Conservation (phyloP, 129 eudicot species). For the Dittrichia graveolens region DNA sequence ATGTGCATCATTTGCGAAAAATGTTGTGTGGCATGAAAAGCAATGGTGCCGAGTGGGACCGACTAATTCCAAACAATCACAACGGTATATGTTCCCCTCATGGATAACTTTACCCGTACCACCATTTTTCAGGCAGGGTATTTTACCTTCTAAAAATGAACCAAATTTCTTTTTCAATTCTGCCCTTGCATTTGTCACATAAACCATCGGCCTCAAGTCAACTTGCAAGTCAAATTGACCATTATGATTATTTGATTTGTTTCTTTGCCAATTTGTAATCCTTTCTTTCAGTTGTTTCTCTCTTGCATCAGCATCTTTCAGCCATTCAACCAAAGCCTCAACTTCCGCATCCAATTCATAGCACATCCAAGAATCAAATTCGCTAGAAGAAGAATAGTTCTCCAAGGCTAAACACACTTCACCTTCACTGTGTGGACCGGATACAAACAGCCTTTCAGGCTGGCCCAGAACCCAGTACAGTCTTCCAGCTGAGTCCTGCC, state of each 20-base stretch:
- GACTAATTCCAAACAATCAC: conserved; percentile 76
- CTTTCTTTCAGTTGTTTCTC: conserved; percentile 74
- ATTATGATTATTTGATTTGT: conserved; percentile 30
- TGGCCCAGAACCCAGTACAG: conserved; percentile 67
- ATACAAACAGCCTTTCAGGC: conserved; percentile 52
- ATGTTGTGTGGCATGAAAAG: conserved; percentile 64
- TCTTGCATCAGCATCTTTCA: conserved; percentile 53
- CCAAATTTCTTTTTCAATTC: conserved; percentile 58
- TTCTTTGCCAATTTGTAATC: conserved; percentile 54
- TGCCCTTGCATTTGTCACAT: conserved; percentile 53
- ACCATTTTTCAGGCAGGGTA: not conserved
- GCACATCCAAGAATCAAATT: conserved; percentile 58
- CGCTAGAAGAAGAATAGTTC: conserved; percentile 13
- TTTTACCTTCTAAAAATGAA: conserved; percentile 27
- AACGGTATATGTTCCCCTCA: conserved; percentile 48
- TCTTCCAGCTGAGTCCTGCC: conserved; percentile 75
- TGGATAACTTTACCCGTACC: conserved; percentile 17
- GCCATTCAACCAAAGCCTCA: conserved; percentile 60
- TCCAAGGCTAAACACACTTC: conserved; percentile 21
- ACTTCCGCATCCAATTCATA: conserved; percentile 71
- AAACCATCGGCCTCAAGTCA: conserved; percentile 33
- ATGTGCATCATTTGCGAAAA: conserved; percentile 45
- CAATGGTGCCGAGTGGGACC: conserved; percentile 71
- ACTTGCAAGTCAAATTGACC: conserved; percentile 24
- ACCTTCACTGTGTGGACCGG: conserved; percentile 32